Evolutionary conservation across 805 yeast species (phyloP).

Genomic region (Teunomyces cretensis): DNA sequence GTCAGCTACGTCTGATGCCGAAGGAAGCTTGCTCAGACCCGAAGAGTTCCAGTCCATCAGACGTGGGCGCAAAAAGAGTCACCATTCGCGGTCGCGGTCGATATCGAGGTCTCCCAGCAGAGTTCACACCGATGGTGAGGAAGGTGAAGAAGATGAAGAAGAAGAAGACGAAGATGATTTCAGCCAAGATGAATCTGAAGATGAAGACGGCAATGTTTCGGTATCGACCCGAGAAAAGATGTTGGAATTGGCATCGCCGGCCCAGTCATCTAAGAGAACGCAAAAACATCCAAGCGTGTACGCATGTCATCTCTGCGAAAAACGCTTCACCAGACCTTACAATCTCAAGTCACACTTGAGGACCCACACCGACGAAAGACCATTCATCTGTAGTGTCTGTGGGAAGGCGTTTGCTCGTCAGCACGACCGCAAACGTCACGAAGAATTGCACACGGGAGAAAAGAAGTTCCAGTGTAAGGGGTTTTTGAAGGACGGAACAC

Average conservation of each 20-base stretch:
- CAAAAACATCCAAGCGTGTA: constrained; percentile 74
- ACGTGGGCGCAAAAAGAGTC: constrained; percentile 40
- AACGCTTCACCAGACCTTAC: constrained; percentile 88
- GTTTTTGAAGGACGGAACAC: constrained; percentile 38
- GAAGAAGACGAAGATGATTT: constrained; percentile 9
- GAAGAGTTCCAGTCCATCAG: constrained; percentile 41
- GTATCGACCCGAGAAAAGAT: constrained; percentile 53
- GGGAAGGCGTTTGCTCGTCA: constrained; percentile 69
- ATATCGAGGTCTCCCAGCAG: constrained; percentile 23
- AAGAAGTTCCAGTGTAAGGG: constrained; percentile 76
- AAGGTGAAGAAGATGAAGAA: constrained; percentile 20
- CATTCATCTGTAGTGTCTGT: constrained; percentile 69
- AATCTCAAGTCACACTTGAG: constrained; percentile 87
- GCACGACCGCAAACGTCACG: constrained; percentile 46
- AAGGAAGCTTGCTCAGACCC: constrained; percentile 24
- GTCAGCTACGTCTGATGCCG: neutral
- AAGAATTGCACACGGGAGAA: constrained; percentile 68
- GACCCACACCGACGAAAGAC: constrained; percentile 86
- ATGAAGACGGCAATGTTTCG: constrained; percentile 2
- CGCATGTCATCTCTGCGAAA: constrained; percentile 81
- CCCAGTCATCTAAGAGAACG: constrained; percentile 50
- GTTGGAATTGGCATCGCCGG: constrained; percentile 64
- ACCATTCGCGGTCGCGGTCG: constrained; percentile 26
- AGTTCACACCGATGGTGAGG: constrained; percentile 18
- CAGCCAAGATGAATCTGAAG: constrained; percentile 6